phyloP scores from a whole-genome alignment of 306 rosid species.

The Pyrus betulifolia region DNA sequence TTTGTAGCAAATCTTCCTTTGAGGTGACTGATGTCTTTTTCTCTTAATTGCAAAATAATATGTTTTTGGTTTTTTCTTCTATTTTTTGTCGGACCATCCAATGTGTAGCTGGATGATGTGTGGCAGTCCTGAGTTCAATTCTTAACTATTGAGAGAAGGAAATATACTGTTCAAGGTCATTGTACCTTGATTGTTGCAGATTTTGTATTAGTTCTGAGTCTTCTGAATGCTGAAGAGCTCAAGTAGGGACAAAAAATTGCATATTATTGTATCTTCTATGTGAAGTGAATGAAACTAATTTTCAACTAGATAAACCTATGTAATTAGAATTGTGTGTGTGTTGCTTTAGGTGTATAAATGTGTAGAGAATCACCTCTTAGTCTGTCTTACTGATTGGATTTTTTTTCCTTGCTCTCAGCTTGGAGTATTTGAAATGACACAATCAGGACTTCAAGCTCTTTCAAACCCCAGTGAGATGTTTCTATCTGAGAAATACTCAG shows the following conservation, averaged over 20 bases:
- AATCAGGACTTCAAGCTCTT: constrained; percentile 62
- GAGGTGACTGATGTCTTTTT: background rate
- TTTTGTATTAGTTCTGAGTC: background rate
- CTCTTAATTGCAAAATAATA: too few species aligned
- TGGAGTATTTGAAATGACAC: constrained; percentile 90
- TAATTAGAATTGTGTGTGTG: background rate
- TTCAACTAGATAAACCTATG: background rate
- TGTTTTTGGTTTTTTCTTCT: background rate
- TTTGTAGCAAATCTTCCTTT: background rate
- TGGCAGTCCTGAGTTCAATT: background rate
- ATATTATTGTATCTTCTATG: background rate
- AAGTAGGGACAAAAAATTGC: background rate
- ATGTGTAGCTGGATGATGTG: too few species aligned
- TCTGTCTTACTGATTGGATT: constrained; percentile 1
- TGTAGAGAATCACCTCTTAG: background rate
- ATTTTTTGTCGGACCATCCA: too few species aligned
- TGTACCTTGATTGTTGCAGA: background rate
- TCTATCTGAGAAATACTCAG: constrained; percentile 55
- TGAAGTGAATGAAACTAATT: background rate
- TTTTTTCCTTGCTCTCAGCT: constrained; percentile 46
- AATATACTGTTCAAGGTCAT: background rate
- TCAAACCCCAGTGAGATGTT: constrained; percentile 74
- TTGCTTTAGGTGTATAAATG: background rate
- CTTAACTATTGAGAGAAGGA: background rate
- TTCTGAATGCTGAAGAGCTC: background rate